Base-by-base conservation (phyloP, 306 rosid genomes). In the Sicyos baderoa region DNA sequence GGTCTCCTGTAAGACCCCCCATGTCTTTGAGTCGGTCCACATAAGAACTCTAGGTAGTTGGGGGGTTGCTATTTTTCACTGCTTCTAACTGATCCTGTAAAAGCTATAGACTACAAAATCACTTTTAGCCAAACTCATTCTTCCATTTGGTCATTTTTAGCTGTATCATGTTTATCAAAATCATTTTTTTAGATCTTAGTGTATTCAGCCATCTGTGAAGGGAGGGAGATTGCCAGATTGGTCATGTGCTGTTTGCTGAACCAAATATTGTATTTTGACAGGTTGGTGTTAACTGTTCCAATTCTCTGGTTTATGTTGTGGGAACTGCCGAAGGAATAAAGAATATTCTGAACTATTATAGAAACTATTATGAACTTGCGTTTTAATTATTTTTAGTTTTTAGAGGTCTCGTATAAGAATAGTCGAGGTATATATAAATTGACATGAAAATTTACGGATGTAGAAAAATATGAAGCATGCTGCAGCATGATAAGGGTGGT, bases 31-130 rank as follows among this genome's bases (percentile, higher is more conserved):
- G 79, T 74, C 79, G 68, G 72, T 66, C 84, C 71, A 25, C 76
- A 13, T 65, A 76, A 60, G 84, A 76, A 74, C 84, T 66, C 27
- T 89, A 88, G 82, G 73, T 40, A 42, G 71, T 65, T 59, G 78
- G 13, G 70, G 27, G n/a, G 42, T 44, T 45, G 47, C 76, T 72
- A 76, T 51, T 73, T 73, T 70, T 80, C 72, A 76, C 79, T 60
- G 54, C 45, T 78, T 68, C 87, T 80, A 87, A 84, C 84, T 82
- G 85, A 18, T 44, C 67, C 74, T 72, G 70, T 68, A 73, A 61
- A 76, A 81, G 74, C 62, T 57, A 56, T 57, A 56, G 79, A 70
- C 53, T 62, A 64, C 57, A 76, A 74, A 25, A 29, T 29, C 35
- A 29, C 35, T 29, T 3, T 2, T 21, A 22, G 40, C 17, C 45